phyloP scores from a whole-genome alignment of 2,329 filamentous ascomycete species.

The Colletotrichum musae region DNA sequence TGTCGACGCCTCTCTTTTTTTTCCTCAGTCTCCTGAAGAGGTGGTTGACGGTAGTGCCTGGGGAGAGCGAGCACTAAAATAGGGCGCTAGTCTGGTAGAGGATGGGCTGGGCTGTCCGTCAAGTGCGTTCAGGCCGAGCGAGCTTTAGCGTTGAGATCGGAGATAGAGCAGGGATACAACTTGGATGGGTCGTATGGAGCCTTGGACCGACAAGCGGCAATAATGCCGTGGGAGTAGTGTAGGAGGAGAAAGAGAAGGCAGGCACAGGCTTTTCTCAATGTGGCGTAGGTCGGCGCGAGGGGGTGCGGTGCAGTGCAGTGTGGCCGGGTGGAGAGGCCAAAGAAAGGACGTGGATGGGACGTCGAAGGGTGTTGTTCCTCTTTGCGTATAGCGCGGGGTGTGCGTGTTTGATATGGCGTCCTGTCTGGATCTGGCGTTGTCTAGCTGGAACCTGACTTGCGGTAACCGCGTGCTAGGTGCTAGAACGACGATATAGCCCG shows the following conservation, averaged over 20 bases:
- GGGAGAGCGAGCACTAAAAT: conserved; percentile 44
- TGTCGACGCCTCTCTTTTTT: conserved; percentile 39
- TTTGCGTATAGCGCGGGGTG: conserved; percentile 40
- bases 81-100: conserved; percentile 42
- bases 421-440: conserved; percentile 37
- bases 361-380: conserved; percentile 30
- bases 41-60: conserved; percentile 40
- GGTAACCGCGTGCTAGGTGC: conserved; percentile 1
- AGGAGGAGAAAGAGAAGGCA: not conserved
- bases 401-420: conserved; percentile 36
- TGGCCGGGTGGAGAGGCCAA: conserved; percentile 17
- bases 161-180: conserved; percentile 39
- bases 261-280: conserved; percentile 18
- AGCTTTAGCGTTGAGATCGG: conserved; percentile 42
- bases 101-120: conserved; percentile 43
- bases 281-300: conserved; percentile 8
- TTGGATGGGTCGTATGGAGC: conserved; percentile 36
- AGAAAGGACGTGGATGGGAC: conserved; percentile 21
- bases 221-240: conserved; percentile 19
- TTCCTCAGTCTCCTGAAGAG: conserved; percentile 31
- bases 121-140: conserved; percentile 40
- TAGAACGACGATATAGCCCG: conserved; percentile 5
- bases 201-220: conserved; percentile 36
- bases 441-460: conserved; percentile 36
- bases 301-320: conserved; percentile 12